phyloP scores from a whole-genome alignment of 306 rosid genomes.

The Comarum palustre region DNA sequence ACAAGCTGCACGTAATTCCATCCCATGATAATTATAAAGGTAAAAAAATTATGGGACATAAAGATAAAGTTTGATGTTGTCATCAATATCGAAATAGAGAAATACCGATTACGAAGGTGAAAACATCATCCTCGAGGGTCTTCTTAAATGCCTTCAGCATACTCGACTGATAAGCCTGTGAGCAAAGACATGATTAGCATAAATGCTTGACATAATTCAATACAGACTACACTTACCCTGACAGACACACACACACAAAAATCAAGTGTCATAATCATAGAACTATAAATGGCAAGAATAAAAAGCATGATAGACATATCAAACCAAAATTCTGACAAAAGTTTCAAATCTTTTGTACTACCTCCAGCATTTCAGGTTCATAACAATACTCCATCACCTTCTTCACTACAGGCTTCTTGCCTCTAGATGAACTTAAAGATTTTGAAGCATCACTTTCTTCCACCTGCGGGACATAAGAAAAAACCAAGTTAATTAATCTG shows the following conservation, averaged over 20 bases:
- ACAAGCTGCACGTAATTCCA: conserved; percentile 36
- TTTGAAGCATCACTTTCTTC: conserved; percentile 64
- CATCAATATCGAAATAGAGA: conserved; percentile 16
- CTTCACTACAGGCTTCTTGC: conserved; percentile 68
- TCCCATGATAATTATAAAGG: conserved; percentile 14
- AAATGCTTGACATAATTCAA: neutral
- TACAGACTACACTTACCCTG: neutral
- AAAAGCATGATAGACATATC: neutral
- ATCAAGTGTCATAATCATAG: neutral
- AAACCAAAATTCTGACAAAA: neutral
- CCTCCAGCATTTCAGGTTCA: conserved; percentile 99
- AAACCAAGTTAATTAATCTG: conserved; percentile 11
- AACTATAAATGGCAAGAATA: neutral
- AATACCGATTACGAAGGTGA: conserved; percentile 92
- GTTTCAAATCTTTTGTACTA: conserved; percentile 20
- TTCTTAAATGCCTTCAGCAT: conserved; percentile 95
- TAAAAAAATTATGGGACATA: neutral
- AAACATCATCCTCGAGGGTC: conserved; percentile 87
- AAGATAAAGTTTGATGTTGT: conserved; percentile 1
- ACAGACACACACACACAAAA: neutral
- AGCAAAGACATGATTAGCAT: conserved; percentile 16
- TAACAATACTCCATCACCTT: conserved; percentile 96
- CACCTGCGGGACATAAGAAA: conserved; percentile 44
- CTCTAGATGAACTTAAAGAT: conserved; percentile 66
- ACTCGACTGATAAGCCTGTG: conserved; percentile 88